Conservation (phyloP, 768 basidiomycete genomes). For the Kwoniella dejecticola region DNA sequence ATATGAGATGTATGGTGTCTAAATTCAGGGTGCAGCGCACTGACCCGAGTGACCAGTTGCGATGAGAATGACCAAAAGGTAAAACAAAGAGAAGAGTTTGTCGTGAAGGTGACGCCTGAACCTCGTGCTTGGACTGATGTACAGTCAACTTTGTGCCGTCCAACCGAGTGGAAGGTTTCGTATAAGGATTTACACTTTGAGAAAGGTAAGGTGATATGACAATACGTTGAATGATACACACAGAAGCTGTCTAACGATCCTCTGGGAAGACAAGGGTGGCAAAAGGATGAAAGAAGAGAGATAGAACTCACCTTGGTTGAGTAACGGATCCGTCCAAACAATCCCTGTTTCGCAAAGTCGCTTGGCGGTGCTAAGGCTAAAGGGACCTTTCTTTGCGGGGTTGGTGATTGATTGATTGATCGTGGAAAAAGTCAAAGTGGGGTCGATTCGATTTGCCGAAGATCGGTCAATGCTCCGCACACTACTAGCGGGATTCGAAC, state of each 20-base stretch:
- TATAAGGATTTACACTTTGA: too few relatives aligned
- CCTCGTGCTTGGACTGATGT: not conserved
- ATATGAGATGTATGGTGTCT: not conserved
- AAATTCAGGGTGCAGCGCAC: not conserved
- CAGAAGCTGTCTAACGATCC: not conserved
- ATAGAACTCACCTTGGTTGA: not conserved
- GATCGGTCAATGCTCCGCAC: not conserved
- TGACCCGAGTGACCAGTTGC: not conserved
- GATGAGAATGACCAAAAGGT: not conserved
- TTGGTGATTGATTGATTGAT: not conserved
- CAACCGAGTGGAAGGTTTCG: too few relatives aligned
- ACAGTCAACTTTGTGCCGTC: not conserved
- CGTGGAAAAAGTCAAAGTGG: not conserved
- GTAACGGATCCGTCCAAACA: not conserved
- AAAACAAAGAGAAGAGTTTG: too few relatives aligned
- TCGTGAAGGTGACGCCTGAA: not conserved
- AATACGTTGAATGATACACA: not conserved
- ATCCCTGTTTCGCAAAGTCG: not conserved
- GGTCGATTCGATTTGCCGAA: not conserved
- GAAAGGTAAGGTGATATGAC: too few relatives aligned
- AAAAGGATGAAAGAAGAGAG: not conserved
- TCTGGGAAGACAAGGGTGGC: not conserved
- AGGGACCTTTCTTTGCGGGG: constrained; percentile 5
- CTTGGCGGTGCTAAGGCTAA: not conserved
- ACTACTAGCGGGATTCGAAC: not conserved